phyloP scores from a whole-genome alignment of 2,329 filamentous ascomycete species.

The Xylariaceae sp. region DNA sequence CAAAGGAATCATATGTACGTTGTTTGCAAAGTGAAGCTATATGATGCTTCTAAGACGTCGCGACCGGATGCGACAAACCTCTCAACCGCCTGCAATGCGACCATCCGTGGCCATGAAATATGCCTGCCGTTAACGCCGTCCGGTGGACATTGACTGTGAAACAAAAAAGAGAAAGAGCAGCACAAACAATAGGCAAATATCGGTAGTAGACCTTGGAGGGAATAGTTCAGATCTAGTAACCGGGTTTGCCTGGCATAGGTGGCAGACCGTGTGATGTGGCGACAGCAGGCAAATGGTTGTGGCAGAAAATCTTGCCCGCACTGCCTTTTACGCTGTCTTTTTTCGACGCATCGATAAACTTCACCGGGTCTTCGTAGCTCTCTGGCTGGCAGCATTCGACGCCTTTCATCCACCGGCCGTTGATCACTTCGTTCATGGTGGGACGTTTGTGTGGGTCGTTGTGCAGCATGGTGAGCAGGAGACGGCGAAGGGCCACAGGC shows the following conservation, averaged over 20 bases:
- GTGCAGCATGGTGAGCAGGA: constrained; percentile 79
- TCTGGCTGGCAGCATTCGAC: constrained; percentile 78
- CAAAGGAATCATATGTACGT: constrained; percentile 10
- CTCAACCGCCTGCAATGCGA: constrained; percentile 13
- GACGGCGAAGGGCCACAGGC: constrained; percentile 63
- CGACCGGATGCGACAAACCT: constrained; percentile 5
- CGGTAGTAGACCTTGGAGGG: not conserved
- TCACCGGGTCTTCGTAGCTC: constrained; percentile 58
- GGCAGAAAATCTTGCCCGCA: constrained; percentile 52
- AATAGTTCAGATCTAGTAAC: constrained; percentile 37
- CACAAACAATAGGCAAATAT: not conserved
- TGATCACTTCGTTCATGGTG: constrained; percentile 64
- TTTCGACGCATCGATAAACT: constrained; percentile 59
- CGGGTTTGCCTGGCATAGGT: constrained; percentile 53
- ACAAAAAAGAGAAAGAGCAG: not conserved
- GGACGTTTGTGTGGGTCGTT: constrained; percentile 69
- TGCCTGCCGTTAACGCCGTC: constrained; percentile 12
- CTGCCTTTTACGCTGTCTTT: constrained; percentile 42
- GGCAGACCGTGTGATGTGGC: constrained; percentile 44
- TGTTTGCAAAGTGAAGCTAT: constrained; percentile 1
- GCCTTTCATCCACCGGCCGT: constrained; percentile 67
- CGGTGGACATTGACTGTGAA: constrained; percentile 9
- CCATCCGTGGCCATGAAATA: not conserved
- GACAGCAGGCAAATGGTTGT: constrained; percentile 53
- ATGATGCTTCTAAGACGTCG: constrained; percentile 3